Evolutionary conservation across 2,329 filamentous ascomycete genomes (phyloP), one percentile per base, ranked within the genome.

Genomic region (Balansia obtecta): DNA sequence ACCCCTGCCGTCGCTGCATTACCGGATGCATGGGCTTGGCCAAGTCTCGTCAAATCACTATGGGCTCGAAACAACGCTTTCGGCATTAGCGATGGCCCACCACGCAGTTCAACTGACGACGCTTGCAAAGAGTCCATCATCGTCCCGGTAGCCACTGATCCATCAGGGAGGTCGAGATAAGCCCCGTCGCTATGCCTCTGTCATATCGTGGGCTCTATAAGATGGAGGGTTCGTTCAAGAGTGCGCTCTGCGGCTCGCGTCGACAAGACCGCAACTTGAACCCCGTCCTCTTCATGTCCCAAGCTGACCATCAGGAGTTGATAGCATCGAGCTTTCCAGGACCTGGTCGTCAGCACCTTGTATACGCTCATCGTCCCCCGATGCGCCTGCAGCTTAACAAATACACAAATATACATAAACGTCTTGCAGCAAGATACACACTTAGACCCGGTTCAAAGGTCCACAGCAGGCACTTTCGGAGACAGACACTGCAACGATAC

Each of bases 31-130:
- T 38, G 47, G 47, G 39, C 50, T 48, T 40, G 32, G 34, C 34
- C 34, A 20, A 51, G 34, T 20, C 18, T 40, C 45, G 33, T 51
- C 33, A 51, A 51, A 37, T 34, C 5, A n/a, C 42, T 18, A 22
- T 45, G 15, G 11, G 34, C 34, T 15, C 34, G 34, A 37, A 37
- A 15, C 34, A 46, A 18, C 27, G 33, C 34, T 38, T 38, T 46
- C 37, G 34, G 22, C 34, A 40, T 40, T 40, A 4, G 46, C 16
- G 22, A 48, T 47, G 27, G 22, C 18, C 27, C 27, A 11, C 9
- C 37, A 41, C 13, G 22, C 46, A 41, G 27, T 32, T 38, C 30
- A 41, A 33, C 27, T 48, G 46, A 27, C 27, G 15, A 33, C 16
- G 10, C 2, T 16, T 32, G 38, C 46, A 48, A 32, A 38, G 15